Evolutionary conservation across 305 asterid genomes (phyloP).

Genomic region (Fraxinus dipetala): DNA sequence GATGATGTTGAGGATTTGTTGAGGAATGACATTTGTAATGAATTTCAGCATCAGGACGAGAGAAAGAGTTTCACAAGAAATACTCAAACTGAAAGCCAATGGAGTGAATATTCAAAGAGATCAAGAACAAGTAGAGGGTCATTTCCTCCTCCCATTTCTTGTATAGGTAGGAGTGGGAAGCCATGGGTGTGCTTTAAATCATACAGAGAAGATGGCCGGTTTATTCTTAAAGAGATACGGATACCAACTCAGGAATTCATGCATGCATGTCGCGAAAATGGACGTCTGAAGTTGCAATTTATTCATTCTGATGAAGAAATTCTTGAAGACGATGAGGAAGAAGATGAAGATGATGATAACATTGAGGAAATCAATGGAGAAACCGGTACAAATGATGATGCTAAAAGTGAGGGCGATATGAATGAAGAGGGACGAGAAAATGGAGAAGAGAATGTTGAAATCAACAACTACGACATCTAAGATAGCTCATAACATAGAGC

Average conservation of each 20-base stretch:
- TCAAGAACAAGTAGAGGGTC: slow-evolving; percentile 31
- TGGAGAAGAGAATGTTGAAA: background rate
- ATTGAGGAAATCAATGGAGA: slow-evolving; percentile 15
- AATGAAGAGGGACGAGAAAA: slow-evolving; percentile 14
- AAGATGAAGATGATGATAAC: slow-evolving; percentile 13
- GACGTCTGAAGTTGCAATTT: slow-evolving; percentile 58
- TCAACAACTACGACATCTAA: background rate
- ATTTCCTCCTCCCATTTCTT: slow-evolving; percentile 81
- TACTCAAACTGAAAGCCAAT: slow-evolving; percentile 1
- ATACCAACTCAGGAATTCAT: slow-evolving; percentile 63
- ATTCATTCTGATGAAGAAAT: slow-evolving; percentile 65
- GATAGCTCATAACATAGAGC: background rate
- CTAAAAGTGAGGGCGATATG: background rate
- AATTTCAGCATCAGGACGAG: slow-evolving; percentile 24
- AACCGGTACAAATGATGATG: background rate
- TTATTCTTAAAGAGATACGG: slow-evolving; percentile 59
- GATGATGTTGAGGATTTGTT: slow-evolving; percentile 64
- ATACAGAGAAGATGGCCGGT: slow-evolving; percentile 66
- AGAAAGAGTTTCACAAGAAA: slow-evolving; percentile 13
- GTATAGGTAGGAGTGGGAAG: slow-evolving; percentile 69
- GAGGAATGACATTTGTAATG: slow-evolving; percentile 26
- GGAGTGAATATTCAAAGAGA: slow-evolving; percentile 30
- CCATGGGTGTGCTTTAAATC: slow-evolving; percentile 67
- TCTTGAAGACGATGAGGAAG: slow-evolving; percentile 35
- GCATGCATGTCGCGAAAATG: slow-evolving; percentile 75